These are phyloP conservation scores for Arctium lappa DNA, from an alignment of 129 eudicot species.

Conservation along the genomic window DNA sequence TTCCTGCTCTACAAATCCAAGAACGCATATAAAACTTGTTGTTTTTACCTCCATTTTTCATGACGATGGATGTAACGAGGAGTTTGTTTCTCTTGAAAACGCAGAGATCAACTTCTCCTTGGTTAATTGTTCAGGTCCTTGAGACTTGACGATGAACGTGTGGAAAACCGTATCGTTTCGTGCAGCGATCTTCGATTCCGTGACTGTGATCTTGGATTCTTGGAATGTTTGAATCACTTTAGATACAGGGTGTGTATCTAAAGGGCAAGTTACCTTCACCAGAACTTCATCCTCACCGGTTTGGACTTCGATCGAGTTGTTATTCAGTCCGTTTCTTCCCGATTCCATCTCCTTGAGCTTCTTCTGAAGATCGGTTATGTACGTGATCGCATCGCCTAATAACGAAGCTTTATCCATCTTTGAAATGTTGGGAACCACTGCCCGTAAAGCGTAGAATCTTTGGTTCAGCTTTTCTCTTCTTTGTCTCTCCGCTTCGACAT, in stretches of 20 bases:
- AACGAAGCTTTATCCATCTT: conserved; percentile 97
- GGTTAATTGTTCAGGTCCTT: conserved; percentile 56
- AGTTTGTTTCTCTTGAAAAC: conserved; percentile 47
- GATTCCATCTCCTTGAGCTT: conserved; percentile 75
- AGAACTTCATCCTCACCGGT: conserved; percentile 43
- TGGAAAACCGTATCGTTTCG: conserved; percentile 62
- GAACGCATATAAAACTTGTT: conserved; percentile 10
- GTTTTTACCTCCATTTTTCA: background rate
- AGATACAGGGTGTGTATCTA: conserved; percentile 65
- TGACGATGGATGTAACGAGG: conserved; percentile 18
- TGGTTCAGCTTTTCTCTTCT: conserved; percentile 90
- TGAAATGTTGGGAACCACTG: conserved; percentile 93
- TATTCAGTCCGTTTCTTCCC: conserved; percentile 32
- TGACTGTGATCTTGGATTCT: conserved; percentile 44
- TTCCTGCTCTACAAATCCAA: conserved; percentile 23
- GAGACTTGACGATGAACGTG: conserved; percentile 66
- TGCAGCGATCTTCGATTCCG: conserved; percentile 59
- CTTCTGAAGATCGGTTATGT: conserved; percentile 86
- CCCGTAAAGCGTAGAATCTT: conserved; percentile 79
- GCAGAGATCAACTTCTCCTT: conserved; percentile 69
- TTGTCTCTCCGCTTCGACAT: conserved; percentile 90
- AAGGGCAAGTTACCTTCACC: conserved; percentile 63
- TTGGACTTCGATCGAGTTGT: conserved; percentile 45
- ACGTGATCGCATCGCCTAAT: conserved; percentile 88
- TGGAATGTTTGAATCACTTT: conserved; percentile 60